Evolutionary conservation across 306 rosid species (phyloP).

Genomic region (Fragaria nilgerrensis): DNA sequence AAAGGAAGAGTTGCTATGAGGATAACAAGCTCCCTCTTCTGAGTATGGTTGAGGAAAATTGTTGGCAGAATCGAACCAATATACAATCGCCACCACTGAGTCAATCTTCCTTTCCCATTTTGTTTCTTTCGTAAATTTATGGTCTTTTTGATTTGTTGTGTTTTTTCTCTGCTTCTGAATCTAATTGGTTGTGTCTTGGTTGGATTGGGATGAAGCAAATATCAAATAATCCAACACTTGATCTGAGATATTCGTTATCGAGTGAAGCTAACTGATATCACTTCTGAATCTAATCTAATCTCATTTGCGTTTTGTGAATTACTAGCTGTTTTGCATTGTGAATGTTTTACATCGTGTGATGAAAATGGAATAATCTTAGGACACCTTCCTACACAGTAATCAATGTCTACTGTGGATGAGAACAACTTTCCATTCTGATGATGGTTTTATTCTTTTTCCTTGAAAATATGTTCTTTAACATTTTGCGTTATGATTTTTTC

Average conservation of each 20-base stretch:
- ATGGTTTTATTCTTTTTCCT: neutral
- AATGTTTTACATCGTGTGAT: constrained; percentile 18
- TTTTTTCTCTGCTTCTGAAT: neutral
- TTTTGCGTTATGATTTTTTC: too few species aligned
- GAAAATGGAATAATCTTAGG: constrained; percentile 41
- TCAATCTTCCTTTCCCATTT: constrained; percentile 12
- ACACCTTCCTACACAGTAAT: constrained; percentile 49
- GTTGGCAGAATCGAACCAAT: constrained; percentile 86
- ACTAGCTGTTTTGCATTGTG: too few species aligned
- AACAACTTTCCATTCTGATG: constrained; percentile 44
- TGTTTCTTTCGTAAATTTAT: fast-evolving
- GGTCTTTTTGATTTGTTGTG: too few species aligned
- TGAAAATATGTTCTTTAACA: neutral
- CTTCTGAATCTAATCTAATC: constrained; percentile 31
- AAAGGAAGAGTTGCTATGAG: constrained; percentile 44
- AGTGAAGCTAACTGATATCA: constrained; percentile 25
- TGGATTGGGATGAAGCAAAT: constrained; percentile 40
- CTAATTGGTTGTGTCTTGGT: neutral
- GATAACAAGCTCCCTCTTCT: constrained; percentile 84
- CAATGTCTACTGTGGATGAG: constrained; percentile 40
- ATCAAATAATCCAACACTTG: constrained; percentile 48
- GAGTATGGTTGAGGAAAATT: constrained; percentile 52
- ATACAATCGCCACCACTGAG: constrained; percentile 57
- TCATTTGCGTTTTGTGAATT: neutral
- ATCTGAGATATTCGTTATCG: constrained; percentile 38